phyloP scores from a whole-genome alignment of 768 basidiomycete species.

The Podaxis sp. region DNA sequence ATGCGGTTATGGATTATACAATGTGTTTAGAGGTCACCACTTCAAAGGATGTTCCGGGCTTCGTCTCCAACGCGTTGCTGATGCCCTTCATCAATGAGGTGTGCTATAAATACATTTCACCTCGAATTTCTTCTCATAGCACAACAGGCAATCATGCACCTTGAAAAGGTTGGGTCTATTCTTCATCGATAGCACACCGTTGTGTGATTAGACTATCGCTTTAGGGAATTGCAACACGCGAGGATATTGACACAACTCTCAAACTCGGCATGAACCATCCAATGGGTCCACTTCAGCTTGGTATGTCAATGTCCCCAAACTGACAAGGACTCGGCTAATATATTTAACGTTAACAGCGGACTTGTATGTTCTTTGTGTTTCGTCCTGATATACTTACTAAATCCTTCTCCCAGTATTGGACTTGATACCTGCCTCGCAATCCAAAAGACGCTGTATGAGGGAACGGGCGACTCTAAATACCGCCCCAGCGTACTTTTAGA shows the following conservation, averaged over 20 bases:
- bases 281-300: slow-evolving; percentile 91
- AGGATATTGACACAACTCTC: slow-evolving; percentile 94
- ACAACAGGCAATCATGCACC: slow-evolving; percentile 80
- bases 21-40: slow-evolving; percentile 74
- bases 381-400: not conserved
- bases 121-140: slow-evolving; percentile 1
- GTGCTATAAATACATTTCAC: slow-evolving; percentile 13
- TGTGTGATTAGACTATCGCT: not conserved
- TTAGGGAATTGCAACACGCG: slow-evolving; percentile 86
- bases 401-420: slow-evolving; percentile 65
- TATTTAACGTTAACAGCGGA: slow-evolving; percentile 39
- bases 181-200: not conserved
- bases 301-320: slow-evolving; percentile 29
- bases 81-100: slow-evolving; percentile 99
- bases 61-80: slow-evolving; percentile 90
- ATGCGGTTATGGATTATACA: not conserved
- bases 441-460: slow-evolving; percentile 84
- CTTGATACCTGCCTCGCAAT: slow-evolving; percentile 95
- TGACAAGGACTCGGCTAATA: not conserved
- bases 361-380: slow-evolving; percentile 40
- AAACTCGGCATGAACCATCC: slow-evolving; percentile 93
- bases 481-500: slow-evolving; percentile 87
- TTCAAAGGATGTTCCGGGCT: slow-evolving; percentile 91
- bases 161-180: slow-evolving; percentile 67
- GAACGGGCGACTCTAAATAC: slow-evolving; percentile 94